These are phyloP conservation scores for Moesziomyces parantarcticus DNA, from an alignment of 1,284 basidiomycete genomes.

Conservation along the genomic window DNA sequence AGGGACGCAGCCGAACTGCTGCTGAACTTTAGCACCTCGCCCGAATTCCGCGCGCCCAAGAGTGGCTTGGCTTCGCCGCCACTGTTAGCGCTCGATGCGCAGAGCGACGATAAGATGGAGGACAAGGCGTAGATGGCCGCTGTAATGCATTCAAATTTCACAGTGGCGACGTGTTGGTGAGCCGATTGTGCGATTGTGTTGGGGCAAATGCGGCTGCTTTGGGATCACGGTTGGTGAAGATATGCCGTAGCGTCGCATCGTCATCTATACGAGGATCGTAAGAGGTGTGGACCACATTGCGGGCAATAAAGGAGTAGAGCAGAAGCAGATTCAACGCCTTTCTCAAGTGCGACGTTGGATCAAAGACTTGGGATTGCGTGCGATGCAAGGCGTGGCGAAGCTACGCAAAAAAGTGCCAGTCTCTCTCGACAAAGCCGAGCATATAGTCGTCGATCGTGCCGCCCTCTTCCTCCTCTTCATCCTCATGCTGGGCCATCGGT, in stretches of 20 bases:
- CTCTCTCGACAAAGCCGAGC: constrained; percentile 78
- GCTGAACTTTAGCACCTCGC: constrained; percentile 50
- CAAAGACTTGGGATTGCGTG: no score
- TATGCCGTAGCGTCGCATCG: no score
- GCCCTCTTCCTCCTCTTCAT: constrained; percentile 73
- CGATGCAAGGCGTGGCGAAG: background rate
- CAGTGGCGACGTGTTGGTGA: no score
- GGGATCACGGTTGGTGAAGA: no score
- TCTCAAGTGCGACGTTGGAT: no score
- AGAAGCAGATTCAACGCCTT: no score
- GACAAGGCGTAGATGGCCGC: constrained; percentile 8
- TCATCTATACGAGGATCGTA: no score
- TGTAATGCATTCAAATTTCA: no score
- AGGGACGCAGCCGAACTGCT: constrained; percentile 38
- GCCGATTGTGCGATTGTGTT: no score
- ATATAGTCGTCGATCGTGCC: constrained; percentile 86
- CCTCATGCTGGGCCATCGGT: constrained; percentile 55
- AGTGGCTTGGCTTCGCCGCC: constrained; percentile 18
- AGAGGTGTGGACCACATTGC: no score
- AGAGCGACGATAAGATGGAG: constrained; percentile 7
- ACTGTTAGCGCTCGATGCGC: constrained; percentile 23
- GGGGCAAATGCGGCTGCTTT: no score
- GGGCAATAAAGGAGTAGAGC: no score
- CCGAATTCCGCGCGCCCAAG: constrained; percentile 45
- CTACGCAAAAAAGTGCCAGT: constrained; percentile 78